Evolutionary conservation across 2,329 filamentous ascomycete species (phyloP).

Genomic region (Pseudopyrenochaeta lycopersici): DNA sequence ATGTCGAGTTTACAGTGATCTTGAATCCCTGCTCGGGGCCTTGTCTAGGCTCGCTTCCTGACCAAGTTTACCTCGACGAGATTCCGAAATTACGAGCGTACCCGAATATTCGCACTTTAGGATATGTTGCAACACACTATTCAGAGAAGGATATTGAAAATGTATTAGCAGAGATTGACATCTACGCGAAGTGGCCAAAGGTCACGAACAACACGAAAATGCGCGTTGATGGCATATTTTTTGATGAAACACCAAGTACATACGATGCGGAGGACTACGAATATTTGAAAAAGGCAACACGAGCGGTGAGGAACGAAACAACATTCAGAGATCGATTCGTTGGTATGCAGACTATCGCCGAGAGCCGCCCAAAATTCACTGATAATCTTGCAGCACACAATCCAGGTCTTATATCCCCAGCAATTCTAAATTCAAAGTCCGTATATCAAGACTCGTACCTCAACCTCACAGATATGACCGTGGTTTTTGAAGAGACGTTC

Average conservation of each 20-base stretch:
- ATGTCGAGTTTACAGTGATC: constrained; percentile 61
- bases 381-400: constrained; percentile 31
- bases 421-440: constrained; percentile 23
- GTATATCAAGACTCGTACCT: constrained; percentile 35
- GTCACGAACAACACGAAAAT: constrained; percentile 49
- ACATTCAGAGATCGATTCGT: constrained; percentile 36
- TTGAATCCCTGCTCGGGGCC: constrained; percentile 58
- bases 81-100: constrained; percentile 53
- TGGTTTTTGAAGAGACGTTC: constrained; percentile 45
- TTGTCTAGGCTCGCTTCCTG: constrained; percentile 38
- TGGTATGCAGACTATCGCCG: constrained; percentile 17
- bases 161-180: constrained; percentile 54
- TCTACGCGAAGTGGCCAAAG: constrained; percentile 58
- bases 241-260: constrained; percentile 59
- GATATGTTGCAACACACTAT: constrained; percentile 64
- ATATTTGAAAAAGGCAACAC: constrained; percentile 31
- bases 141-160: constrained; percentile 37
- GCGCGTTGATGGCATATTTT: constrained; percentile 61
- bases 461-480: constrained; percentile 42
- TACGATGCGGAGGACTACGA: constrained; percentile 27
- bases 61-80: constrained; percentile 45
- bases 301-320: constrained; percentile 28
- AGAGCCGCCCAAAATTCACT: background rate
- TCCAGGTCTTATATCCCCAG: constrained; percentile 31
- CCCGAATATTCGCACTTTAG: constrained; percentile 61